Base-by-base conservation (phyloP, 1,284 basidiomycete species). In the Pseudozyma tsukubaensis region DNA sequence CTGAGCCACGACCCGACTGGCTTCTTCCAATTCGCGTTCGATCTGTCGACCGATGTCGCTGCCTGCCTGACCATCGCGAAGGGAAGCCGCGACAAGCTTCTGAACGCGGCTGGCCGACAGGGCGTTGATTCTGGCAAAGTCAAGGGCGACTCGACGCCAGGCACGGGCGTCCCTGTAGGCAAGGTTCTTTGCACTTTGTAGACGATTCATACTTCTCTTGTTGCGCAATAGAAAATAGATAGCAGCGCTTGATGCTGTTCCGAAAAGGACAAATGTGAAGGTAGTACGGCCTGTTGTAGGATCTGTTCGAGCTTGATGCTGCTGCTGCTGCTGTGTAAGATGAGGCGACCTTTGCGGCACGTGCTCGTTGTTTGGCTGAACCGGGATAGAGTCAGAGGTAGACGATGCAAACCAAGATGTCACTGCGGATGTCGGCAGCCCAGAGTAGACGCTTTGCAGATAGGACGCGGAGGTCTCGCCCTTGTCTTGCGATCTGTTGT, bases 61-160 rank as follows among this genome's bases (percentile, higher is more conserved):
- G 11, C 60, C 65, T 7, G 60, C 71, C 37, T 60, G 50, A 13
- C 65, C 71, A 32, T 63, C 60, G 2, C 59, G 60, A 19, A 74
- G 49, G 8, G 59, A 58, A 0, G 61, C 59, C 5, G 55, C 60
- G 11, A 69, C 59, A 10, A 74, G 48, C 29, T 65, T 60, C 50
- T 74, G 59, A 0, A 69, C 62, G 8, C 58, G 61, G 19, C 66
- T 59, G 21, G 62, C 61, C 8, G 72, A 63, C 6, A 69, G 54
- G 2, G 72, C 72, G 48, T 74, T 74, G 55, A 74, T 65, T 14
- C 47, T 65, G 51, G 72, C 72, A 35, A 74, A 64, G 44, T 69
- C 62, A 24, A 74, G 59, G 9, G 72, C 72, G 12, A 74, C 72
- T n/a, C 59, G 63, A 10, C 72, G 62, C 72, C 72, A 74, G n/a